phyloP scores from a whole-genome alignment of 2,329 filamentous ascomycete species.

The Dothistroma pini region DNA sequence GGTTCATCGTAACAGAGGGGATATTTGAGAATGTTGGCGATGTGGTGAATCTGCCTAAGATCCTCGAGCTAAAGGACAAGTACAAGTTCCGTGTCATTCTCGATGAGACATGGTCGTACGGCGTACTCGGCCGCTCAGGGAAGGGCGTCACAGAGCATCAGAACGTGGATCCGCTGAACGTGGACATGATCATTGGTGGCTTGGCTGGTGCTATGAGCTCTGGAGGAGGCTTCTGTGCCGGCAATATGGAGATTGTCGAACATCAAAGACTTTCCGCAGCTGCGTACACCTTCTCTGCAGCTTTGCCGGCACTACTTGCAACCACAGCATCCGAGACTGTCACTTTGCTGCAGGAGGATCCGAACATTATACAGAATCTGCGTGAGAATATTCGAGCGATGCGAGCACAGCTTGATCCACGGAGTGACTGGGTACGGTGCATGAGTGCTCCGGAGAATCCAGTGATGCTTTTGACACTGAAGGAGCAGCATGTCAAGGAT shows the following conservation, averaged over 20 bases:
- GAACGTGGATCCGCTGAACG: constrained; percentile 86
- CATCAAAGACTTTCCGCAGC: constrained; percentile 92
- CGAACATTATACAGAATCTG: constrained; percentile 72
- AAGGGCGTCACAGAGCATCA: constrained; percentile 93
- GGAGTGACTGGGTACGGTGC: constrained; percentile 88
- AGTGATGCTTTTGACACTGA: constrained; percentile 76
- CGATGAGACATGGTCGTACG: constrained; percentile 97
- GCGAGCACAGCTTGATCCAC: constrained; percentile 81
- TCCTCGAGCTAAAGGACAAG: constrained; percentile 89
- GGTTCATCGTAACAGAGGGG: constrained; percentile 95
- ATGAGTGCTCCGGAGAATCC: constrained; percentile 82
- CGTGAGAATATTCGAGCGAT: constrained; percentile 84
- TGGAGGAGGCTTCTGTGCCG: constrained; percentile 93
- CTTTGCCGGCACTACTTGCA: constrained; percentile 85
- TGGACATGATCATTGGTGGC: constrained; percentile 97
- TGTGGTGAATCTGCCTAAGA: constrained; percentile 75
- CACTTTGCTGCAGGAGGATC: constrained; percentile 77
- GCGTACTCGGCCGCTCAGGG: constrained; percentile 85
- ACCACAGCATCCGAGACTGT: constrained; percentile 95
- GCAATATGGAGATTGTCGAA: constrained; percentile 84
- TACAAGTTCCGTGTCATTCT: constrained; percentile 98
- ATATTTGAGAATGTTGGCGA: constrained; percentile 90
- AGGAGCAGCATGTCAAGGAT: constrained; percentile 72
- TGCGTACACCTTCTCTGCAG: constrained; percentile 93
- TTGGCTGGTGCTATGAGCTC: constrained; percentile 86